Base-by-base conservation (phyloP, 164 flowering plant species). In the Protea cynaroides region DNA sequence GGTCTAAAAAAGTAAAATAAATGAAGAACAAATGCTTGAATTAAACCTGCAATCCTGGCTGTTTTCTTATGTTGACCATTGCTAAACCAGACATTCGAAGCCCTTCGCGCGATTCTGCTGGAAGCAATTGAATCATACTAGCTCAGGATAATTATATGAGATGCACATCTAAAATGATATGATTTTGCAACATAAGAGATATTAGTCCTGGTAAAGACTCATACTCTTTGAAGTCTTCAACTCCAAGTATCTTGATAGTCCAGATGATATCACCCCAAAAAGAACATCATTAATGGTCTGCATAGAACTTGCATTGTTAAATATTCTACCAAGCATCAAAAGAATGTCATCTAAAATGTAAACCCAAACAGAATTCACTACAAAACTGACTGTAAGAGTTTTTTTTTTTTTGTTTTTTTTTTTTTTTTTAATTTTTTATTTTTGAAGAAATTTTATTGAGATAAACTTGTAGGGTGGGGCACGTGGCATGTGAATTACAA, bases 281-380 rank as follows among this genome's bases (percentile, higher is more conserved):
- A 92, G 87, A 74, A 89, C 96, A 65, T 92, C 97, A 63, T 92
- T 92, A 15, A 89, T 78, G 8, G 96, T 92, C 93, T 91, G 92
- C 75, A 77, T 25, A 7, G 34, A 5, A 29, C 34, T 29, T 29
- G 34, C 34, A 29, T 5, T 29, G 34, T 29, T 29, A 29, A n/a
- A n/a, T n/a, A 29, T 29, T 29, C 34, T 5, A 29, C 4, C 5
- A 29, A 29, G 34, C 2, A 29, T 29, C 34, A 29, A 29, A 29
- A 29, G 2, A 29, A 29, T 29, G 34, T 29, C 34, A 29, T 29
- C 34, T 29, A 29, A 29, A 3, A 2, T 29, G 34, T 29, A 5
- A 29, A 29, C 34, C 34, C 34, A 29, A 29, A 29, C 5, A 5
- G 2, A 29, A 29, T 29, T 29, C 34, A 29, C 5, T 29, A 29